phyloP scores from a whole-genome alignment of 108 stramenopile species.

The Fragilariopsis cylindrus region DNA sequence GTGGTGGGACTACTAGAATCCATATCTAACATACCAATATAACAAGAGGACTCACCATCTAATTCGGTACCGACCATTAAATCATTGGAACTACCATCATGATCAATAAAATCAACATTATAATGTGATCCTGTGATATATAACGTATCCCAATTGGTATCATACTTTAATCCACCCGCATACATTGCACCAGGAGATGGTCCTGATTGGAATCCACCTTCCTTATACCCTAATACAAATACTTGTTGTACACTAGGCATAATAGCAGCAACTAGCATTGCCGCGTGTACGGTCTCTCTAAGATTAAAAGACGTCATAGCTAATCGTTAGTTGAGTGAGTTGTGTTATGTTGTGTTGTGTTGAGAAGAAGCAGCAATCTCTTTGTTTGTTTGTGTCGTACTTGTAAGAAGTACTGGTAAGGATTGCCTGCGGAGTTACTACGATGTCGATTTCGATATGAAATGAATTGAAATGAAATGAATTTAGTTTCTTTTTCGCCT shows the following conservation, averaged over 20 bases:
- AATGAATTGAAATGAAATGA: no score
- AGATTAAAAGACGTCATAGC: no score
- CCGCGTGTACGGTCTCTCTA: background rate
- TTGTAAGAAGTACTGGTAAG: no score
- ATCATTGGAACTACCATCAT: background rate
- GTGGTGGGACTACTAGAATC: no score
- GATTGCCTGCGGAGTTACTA: no score
- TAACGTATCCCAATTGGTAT: background rate
- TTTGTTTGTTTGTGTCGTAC: background rate
- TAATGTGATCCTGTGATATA: conserved; percentile 16
- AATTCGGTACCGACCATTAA: background rate
- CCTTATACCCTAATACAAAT: no score
- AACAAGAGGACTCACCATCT: conserved; percentile 3
- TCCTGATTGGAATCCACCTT: conserved; percentile 6
- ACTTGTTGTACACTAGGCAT: no score
- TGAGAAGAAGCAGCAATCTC: no score
- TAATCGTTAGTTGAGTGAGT: no score
- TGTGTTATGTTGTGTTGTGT: no score
- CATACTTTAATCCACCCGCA: conserved; percentile 6
- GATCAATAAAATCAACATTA: background rate
- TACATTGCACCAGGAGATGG: conserved; percentile 8
- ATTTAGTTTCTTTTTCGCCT: no score
- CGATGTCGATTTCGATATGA: no score
- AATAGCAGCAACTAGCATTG: background rate
- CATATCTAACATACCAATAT: background rate